Evolutionary conservation across 1,284 basidiomycete genomes (phyloP).

Genomic region (Cystobasidium pallidum): DNA sequence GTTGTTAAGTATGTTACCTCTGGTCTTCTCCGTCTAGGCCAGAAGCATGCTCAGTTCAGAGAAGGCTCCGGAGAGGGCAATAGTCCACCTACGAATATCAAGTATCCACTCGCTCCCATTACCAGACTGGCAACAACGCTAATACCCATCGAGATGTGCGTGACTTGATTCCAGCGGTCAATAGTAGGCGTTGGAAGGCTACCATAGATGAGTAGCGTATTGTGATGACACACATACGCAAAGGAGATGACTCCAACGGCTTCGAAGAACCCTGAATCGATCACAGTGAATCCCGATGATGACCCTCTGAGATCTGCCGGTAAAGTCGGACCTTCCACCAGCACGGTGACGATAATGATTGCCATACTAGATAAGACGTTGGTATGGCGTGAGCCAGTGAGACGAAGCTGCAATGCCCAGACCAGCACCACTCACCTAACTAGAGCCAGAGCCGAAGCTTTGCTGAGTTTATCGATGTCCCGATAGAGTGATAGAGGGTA

Average conservation of each 20-base stretch:
- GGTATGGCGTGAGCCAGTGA: background rate
- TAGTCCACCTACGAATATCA: constrained; percentile 76
- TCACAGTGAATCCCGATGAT: constrained; percentile 65
- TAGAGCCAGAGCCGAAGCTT: constrained; percentile 75
- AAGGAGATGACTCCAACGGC: constrained; percentile 96
- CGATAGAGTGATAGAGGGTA: constrained; percentile 95
- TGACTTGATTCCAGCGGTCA: constrained; percentile 90
- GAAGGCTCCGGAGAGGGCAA: constrained; percentile 49
- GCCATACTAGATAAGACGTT: constrained; percentile 70
- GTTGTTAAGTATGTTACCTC: constrained; percentile 90
- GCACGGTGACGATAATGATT: constrained; percentile 85
- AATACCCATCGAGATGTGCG: constrained; percentile 83
- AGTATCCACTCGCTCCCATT: constrained; percentile 86
- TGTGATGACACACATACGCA: constrained; percentile 78
- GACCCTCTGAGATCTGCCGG: constrained; percentile 73
- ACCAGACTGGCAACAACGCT: constrained; percentile 79
- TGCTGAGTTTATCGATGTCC: constrained; percentile 94
- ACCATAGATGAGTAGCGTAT: constrained; percentile 91
- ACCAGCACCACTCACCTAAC: constrained; percentile 54
- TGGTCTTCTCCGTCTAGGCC: constrained; percentile 36
- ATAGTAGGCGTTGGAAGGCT: constrained; percentile 88
- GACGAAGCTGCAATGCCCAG: too few species aligned
- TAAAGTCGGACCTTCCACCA: constrained; percentile 83
- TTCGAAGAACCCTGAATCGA: constrained; percentile 78
- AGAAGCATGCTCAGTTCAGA: background rate